Evolutionary conservation across 2,329 filamentous ascomycete species (phyloP).

Genomic region (Pseudopyricularia cyperi): DNA sequence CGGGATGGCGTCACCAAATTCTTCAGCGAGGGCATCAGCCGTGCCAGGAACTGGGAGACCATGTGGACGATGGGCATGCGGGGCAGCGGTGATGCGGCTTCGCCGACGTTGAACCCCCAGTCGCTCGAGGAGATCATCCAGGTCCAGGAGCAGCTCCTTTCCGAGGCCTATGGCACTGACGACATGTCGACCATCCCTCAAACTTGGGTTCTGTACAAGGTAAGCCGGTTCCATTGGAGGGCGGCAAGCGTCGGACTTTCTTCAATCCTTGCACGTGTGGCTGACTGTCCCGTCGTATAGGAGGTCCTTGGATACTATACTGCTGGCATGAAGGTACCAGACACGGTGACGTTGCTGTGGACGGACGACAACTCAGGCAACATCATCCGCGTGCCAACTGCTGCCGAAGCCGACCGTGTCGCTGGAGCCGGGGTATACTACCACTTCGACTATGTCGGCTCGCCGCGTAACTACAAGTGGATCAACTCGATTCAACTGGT

Average conservation of each 20-base stretch:
- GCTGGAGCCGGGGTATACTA: constrained; percentile 50
- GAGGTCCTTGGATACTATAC: constrained; percentile 43
- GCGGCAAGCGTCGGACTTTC: neutral
- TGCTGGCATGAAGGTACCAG: constrained; percentile 42
- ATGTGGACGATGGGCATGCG: constrained; percentile 40
- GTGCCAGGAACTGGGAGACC: constrained; percentile 32
- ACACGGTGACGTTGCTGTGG: constrained; percentile 50
- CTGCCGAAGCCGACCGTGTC: constrained; percentile 35
- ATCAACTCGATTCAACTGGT: constrained; percentile 55
- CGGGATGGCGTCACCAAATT: constrained; percentile 36
- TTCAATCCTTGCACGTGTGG: neutral
- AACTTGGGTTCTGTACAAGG: constrained; percentile 45
- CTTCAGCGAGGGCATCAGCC: constrained; percentile 34
- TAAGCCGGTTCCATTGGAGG: neutral
- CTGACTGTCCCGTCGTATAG: constrained; percentile 1
- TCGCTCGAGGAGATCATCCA: constrained; percentile 32
- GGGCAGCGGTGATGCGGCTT: constrained; percentile 37
- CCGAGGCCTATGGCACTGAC: constrained; percentile 1
- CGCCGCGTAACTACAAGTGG: constrained; percentile 46
- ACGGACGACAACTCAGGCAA: constrained; percentile 53
- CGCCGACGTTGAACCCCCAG: constrained; percentile 21
- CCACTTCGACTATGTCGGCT: constrained; percentile 41
- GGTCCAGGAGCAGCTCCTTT: constrained; percentile 4
- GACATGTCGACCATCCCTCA: constrained; percentile 28
- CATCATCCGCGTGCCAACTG: constrained; percentile 41